Base-by-base conservation (phyloP, 1,284 basidiomycete genomes). In the Apiotrichum porosum region DNA sequence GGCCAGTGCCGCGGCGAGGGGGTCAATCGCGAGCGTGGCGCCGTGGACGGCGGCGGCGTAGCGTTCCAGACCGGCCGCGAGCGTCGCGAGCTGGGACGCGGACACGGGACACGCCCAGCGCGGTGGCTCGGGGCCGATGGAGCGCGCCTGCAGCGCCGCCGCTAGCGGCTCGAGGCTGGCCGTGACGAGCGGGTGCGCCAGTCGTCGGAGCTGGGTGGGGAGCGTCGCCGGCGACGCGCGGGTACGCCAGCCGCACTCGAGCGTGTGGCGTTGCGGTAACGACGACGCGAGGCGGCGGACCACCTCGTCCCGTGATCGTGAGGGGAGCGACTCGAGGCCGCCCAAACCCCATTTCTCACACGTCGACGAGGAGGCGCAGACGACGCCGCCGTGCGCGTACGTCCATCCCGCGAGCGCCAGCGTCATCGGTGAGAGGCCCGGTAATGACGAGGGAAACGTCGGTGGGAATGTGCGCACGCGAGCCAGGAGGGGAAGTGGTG, bases 341-440 rank as follows among this genome's bases (percentile, higher is more conserved):
- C 33, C 47, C 14, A 18, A 60, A 28, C 42, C 47, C 54, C 42
- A 52, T 39, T 56, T 56, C 5, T 39, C 41, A 17, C 61, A n/a
- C 10, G 37, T 46, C 52, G 52, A 13, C 6, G 35, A 12, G 26
- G 21, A 39, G 0, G 40, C 30, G 44, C 68, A 71, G 12, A 9
- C 26, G 13, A 71, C 33, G 9, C 44, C 52, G 22, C 63, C 52
- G 9, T 44, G 19, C 5, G 36, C 45, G 5, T 41, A 54, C 2
- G 46, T 42, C 69, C 69, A 71, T 4, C 69, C 69, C 6, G 55
- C 34, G 3, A 59, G 36, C 3, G 65, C 61, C 10, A 58, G 51
- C 1, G 40, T 44, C 9, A 44, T 23, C 0, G 63, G 49, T 12
- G 54, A 50, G 1, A 71, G 45, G 8, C 32, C 3, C 24, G 57